These are phyloP conservation scores for Salix viminalis DNA, from an alignment of 345 rosid genomes.

Conservation along the genomic window DNA sequence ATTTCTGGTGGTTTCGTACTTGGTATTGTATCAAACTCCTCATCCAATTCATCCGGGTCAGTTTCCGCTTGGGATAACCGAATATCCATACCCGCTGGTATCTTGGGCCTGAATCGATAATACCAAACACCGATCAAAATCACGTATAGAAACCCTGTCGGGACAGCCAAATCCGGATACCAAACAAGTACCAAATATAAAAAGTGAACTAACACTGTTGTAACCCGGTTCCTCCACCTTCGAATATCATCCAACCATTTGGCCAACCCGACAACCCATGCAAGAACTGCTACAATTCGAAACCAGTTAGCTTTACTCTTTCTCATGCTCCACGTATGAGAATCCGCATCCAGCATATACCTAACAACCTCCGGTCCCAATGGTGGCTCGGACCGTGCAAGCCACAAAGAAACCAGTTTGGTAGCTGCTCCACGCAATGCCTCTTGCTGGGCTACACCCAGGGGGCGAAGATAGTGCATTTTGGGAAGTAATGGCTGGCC, in stretches of 20 bases:
- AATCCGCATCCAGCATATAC: conserved; percentile 93
- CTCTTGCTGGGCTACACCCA: conserved; percentile 93
- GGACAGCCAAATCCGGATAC: conserved; percentile 89
- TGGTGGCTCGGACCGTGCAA: conserved; percentile 80
- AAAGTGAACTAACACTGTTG: conserved; percentile 76
- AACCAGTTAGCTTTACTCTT: conserved; percentile 94
- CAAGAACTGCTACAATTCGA: conserved; percentile 83
- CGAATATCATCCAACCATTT: conserved; percentile 79
- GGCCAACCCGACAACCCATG: conserved; percentile 90
- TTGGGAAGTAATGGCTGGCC: conserved; percentile 83
- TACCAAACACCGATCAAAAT: conserved; percentile 90
- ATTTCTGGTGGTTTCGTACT: conserved; percentile 70
- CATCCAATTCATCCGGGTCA: conserved; percentile 85
- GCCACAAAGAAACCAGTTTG: conserved; percentile 82
- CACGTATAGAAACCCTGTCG: conserved; percentile 79
- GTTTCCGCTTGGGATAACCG: conserved; percentile 77
- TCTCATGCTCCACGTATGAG: conserved; percentile 97
- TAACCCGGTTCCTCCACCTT: conserved; percentile 82
- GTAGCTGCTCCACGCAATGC: conserved; percentile 88
- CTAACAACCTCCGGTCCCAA: conserved; percentile 80
- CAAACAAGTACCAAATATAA: conserved; percentile 86
- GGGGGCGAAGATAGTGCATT: conserved; percentile 93
- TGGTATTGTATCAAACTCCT: conserved; percentile 91
- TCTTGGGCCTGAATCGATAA: conserved; percentile 78
- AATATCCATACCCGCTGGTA: conserved; percentile 90